Base-by-base conservation (phyloP, 2,329 filamentous ascomycete species). In the Aureobasidium sp. region DNA sequence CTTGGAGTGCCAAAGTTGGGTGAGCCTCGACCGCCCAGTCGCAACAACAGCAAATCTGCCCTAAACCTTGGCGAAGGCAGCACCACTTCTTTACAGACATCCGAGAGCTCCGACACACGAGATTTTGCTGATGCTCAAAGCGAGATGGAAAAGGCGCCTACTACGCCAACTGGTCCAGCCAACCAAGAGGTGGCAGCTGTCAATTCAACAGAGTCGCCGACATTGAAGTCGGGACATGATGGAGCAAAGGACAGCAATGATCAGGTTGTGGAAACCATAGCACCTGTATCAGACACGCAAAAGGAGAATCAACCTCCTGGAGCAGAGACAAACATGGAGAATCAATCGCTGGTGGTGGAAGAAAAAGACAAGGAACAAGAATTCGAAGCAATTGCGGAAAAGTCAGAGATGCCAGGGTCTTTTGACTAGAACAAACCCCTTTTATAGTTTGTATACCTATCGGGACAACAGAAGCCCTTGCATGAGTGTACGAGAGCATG, bases 341-440 rank as follows among this genome's bases (percentile, higher is more conserved):
- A 30, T 7, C 34, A 39, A 22, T 17, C 45, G 10, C 19, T 17
- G 1, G 24, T 12, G 4, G 10, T 7, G 7, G 27, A 35, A 12
- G 14, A 17, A 6, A n/a, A 48, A 29, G n/a, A n/a, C n/a, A 35
- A 4, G 4, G 47, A 17, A n/a, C 39, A 39, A 16, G 35, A 50
- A 12, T 30, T 10, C 6, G 17, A 39, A 17, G 47, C 22, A 12
- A 6, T 17, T n/a, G 35, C 17, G 7, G 47, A 51, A 3, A 19
- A 51, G 27, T 25, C 48, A 41, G 48, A 41, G 7, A 41, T 51
- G 35, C 48, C 48, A 16, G 48, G 48, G n/a, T 51, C 48, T 10
- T 51, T 51, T 14, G 48, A 51, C 25, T 51, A 19, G 19, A 44
- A 4, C n/a, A 6, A 14, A 2, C 14, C 2, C 6, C 35, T 7